Percentiles rank a stretch among this genome's conserved stretches.
phyloP scores from a whole-genome alignment of 768 basidiomycete genomes.

The Trichaptum fuscoviolaceum region DNA sequence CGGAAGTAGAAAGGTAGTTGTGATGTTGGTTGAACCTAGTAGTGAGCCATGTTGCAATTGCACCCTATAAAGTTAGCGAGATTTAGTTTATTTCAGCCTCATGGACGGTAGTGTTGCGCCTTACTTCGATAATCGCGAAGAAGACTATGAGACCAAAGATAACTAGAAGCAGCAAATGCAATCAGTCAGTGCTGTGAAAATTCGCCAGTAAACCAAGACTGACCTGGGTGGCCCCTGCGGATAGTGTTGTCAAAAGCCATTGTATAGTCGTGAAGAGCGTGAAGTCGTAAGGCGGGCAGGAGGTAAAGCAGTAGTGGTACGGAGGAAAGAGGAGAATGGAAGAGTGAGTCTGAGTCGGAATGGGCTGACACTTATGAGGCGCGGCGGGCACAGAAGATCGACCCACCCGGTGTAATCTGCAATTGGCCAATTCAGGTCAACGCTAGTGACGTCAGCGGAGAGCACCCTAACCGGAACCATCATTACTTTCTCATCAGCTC shows the following conservation, averaged over 20 bases:
- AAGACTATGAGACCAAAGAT: constrained; percentile 51
- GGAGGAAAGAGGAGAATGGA: neutral
- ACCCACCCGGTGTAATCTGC: neutral
- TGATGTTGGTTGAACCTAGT: constrained; percentile 52
- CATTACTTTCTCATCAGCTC: neutral
- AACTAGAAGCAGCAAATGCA: constrained; percentile 27
- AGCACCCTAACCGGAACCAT: neutral
- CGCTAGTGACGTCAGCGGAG: neutral
- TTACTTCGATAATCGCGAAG: constrained; percentile 62
- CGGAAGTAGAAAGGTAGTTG: constrained; percentile 41
- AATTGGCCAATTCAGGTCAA: neutral
- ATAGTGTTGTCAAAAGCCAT: constrained; percentile 38
- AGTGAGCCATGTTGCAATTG: constrained; percentile 69
- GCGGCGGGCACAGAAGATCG: neutral
- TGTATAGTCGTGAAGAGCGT: constrained; percentile 5
- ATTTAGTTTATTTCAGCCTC: neutral
- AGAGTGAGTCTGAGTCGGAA: neutral
- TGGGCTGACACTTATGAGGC: neutral
- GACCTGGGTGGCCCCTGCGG: constrained; percentile 53
- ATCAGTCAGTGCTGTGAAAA: constrained; percentile 3
- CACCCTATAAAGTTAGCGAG: constrained; percentile 36
- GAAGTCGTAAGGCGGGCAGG: constrained; percentile 1
- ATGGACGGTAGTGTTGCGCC: constrained; percentile 10
- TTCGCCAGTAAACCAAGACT: constrained; percentile 15
- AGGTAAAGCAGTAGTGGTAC: neutral